A percentile compares a stretch with the other conserved stretches of the same genome.
phyloP scores from a whole-genome alignment of 1,284 basidiomycete species.

The Trametes sp. region DNA sequence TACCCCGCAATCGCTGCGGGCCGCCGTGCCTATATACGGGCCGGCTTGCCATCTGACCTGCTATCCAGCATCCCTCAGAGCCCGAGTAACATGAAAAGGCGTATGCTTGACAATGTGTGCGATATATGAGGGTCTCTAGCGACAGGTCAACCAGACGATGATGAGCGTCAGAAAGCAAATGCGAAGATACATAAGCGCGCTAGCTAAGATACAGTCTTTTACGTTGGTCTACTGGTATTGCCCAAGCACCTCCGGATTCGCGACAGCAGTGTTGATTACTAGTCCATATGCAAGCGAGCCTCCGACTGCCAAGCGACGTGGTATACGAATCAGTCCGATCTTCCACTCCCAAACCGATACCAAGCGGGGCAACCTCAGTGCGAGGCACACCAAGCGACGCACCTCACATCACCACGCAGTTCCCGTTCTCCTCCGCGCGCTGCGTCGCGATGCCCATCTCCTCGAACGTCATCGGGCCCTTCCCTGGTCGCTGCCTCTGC shows the following conservation, averaged over 20 bases:
- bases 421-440: slow-evolving; percentile 74
- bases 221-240: not conserved
- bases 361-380: not conserved
- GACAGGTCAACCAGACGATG: not conserved
- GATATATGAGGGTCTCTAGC: too few species aligned
- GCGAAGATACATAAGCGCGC: not conserved
- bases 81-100: too few species aligned
- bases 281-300: not conserved
- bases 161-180: not conserved
- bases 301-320: not conserved
- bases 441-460: slow-evolving; percentile 90
- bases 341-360: not conserved
- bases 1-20: not conserved
- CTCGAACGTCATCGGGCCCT: slow-evolving; percentile 82
- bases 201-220: not conserved
- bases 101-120: too few species aligned
- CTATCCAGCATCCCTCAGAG: too few species aligned
- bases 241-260: not conserved
- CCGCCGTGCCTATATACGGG: not conserved
- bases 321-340: not conserved
- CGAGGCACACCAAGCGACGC: too few species aligned
- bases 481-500: slow-evolving; percentile 26
- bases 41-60: too few species aligned
- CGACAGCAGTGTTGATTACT: not conserved
- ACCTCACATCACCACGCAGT: slow-evolving; percentile 81